These are phyloP conservation scores for Asterionellopsis glacialis DNA, from an alignment of 108 stramenopile species.

Conservation along the genomic window DNA sequence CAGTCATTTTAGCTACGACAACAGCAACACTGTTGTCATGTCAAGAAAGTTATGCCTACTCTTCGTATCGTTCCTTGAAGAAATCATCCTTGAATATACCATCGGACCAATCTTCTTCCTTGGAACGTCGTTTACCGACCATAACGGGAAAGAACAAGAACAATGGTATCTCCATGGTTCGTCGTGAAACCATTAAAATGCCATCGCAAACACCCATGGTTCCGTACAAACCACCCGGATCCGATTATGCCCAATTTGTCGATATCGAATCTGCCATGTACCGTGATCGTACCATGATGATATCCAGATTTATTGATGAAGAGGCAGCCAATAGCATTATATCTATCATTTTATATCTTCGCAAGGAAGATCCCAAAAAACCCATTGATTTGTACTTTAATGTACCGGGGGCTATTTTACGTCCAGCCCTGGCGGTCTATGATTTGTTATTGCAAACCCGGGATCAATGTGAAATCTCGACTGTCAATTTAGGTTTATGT, in stretches of 20 bases:
- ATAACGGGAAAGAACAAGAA: too few species aligned
- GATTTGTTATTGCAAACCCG: constrained; percentile 81
- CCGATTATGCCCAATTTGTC: constrained; percentile 68
- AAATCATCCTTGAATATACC: too few species aligned
- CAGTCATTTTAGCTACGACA: too few species aligned
- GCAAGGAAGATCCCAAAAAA: constrained; percentile 51
- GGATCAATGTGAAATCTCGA: constrained; percentile 56
- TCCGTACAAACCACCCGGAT: constrained; percentile 70
- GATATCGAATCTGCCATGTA: constrained; percentile 86
- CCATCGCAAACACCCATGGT: constrained; percentile 80
- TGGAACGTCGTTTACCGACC: too few species aligned
- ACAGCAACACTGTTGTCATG: too few species aligned
- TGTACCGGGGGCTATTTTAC: constrained; percentile 78
- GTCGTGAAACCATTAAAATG: constrained; percentile 65
- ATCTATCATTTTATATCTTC: constrained; percentile 72
- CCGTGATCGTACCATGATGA: constrained; percentile 89
- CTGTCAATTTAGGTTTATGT: constrained; percentile 87
- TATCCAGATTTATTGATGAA: constrained; percentile 86
- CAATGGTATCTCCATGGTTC: too few species aligned
- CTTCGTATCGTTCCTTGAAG: too few species aligned
- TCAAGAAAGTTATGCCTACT: too few species aligned
- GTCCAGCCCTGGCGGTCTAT: constrained; percentile 83
- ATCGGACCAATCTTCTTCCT: too few species aligned
- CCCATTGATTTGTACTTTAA: constrained; percentile 88
- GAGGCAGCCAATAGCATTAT: constrained; percentile 88